Base-by-base conservation (phyloP, 768 basidiomycete genomes). In the Tulasnella sp. region DNA sequence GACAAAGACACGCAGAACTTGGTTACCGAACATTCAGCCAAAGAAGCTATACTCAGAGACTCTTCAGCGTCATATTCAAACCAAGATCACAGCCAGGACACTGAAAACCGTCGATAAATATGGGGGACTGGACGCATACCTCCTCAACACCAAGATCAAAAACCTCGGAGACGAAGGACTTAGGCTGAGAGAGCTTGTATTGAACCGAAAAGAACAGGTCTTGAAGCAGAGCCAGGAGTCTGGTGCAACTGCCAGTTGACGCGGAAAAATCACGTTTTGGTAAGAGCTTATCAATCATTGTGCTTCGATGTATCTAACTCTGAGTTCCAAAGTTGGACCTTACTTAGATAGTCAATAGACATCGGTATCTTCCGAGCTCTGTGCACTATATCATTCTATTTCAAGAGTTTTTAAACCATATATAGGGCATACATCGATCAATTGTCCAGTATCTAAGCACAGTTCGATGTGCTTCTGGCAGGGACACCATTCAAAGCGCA, bases 11-110 rank as follows among this genome's bases (percentile, higher is more conserved):
- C 79, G 83, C 44, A 72, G 89, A 34, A 75, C 81, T 37, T 92
- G 89, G 89, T 70, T 88, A 9, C 89, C 89, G 31, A 92, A 92
- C 65, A 73, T 89, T 20, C 87, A 90, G 58, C 68, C 69, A 45
- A 89, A 90, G 65, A 75, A 78, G 1, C 58, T 90, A 39, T 73
- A 68, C 56, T 88, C 83, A 10, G 79, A 83, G 12, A 65, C 76
- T 6, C 65, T 89, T 31, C 76, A 72, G 27, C 64, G 71, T 45
- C 67, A 67, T 37, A 60, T 92, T 4, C 69, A 70, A 45, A 66
- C 89, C 24, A 85, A 85, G 60, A 64, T 90, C 46, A 85, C 87
- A 1, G 77, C 83, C 25, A 67, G 81, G 24, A 85, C 85, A 3
- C 62, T 92, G 60, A 76, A 74, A 64, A 87, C 83, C 6, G 85